Conservation (phyloP, 2,329 filamentous ascomycete genomes). For the Neofusicoccum laricinum region DNA sequence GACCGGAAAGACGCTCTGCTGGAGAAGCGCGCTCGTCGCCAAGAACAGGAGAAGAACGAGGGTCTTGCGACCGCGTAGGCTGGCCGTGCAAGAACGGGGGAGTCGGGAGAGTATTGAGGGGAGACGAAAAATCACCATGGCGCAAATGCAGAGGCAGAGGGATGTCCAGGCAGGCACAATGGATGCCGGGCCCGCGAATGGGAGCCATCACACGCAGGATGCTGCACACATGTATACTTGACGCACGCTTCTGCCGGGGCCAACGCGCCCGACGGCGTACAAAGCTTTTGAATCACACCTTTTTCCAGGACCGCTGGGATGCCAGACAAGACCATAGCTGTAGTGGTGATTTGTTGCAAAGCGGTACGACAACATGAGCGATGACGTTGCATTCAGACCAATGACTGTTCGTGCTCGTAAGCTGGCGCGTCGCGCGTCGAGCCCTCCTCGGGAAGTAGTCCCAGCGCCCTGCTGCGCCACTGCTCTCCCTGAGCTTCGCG, state of each 20-base stretch:
- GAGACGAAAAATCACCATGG: background rate
- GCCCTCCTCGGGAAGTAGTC: background rate
- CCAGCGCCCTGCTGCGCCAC: background rate
- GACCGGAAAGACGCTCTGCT: slow-evolving; percentile 78
- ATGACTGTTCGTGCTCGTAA: slow-evolving; percentile 1
- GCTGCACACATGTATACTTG: background rate
- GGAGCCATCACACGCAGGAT: slow-evolving; percentile 2
- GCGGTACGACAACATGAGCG: background rate
- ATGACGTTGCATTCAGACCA: slow-evolving; percentile 2
- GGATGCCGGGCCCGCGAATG: background rate
- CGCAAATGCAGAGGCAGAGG: background rate
- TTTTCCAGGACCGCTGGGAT: background rate
- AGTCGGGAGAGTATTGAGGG: background rate
- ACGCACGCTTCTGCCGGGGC: background rate
- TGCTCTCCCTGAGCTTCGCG: background rate
- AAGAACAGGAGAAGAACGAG: background rate
- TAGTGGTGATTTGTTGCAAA: background rate
- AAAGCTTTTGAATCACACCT: background rate
- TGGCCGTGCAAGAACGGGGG: background rate
- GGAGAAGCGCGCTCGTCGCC: slow-evolving; percentile 75
- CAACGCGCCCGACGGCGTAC: background rate
- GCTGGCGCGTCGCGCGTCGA: background rate
- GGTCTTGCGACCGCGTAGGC: background rate
- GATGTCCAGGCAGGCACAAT: background rate
- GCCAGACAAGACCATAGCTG: too few species aligned